Evolutionary conservation across 2,329 filamentous ascomycete genomes (phyloP).

Genomic region (Sporothrix protearum): DNA sequence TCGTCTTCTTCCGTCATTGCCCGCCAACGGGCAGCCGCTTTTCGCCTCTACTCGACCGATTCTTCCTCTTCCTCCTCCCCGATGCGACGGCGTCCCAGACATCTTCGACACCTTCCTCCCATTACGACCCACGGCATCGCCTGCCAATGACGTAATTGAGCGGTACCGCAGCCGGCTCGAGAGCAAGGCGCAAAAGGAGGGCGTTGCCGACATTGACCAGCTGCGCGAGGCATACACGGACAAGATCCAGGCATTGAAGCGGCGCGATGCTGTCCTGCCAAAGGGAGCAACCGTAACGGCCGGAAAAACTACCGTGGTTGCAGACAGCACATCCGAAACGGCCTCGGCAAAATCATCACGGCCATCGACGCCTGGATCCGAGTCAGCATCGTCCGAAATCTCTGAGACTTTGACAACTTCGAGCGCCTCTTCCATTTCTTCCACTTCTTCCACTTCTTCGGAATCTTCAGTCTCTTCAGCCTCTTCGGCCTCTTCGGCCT

Average conservation of each 20-base stretch:
- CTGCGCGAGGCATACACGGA: conserved; percentile 81
- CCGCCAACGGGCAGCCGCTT: neutral
- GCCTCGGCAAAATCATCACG: neutral
- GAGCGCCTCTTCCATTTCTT: neutral
- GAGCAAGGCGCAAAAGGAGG: conserved; percentile 71
- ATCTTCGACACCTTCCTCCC: neutral
- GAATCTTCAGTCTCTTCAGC: no score
- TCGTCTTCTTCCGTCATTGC: neutral
- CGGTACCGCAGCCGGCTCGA: conserved; percentile 86
- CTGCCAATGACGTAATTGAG: conserved; percentile 61
- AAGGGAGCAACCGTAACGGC: neutral
- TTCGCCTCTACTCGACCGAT: conserved; percentile 35
- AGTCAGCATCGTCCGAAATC: neutral
- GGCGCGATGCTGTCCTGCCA: conserved; percentile 56
- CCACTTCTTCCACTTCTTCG: conserved; percentile 2
- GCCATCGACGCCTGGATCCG: neutral
- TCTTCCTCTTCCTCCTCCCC: conserved; percentile 3
- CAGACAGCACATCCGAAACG: neutral
- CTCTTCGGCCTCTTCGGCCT: neutral
- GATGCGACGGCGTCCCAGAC: neutral
- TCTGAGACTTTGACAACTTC: neutral
- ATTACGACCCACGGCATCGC: conserved; percentile 44
- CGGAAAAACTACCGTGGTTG: neutral
- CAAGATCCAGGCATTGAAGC: conserved; percentile 70
- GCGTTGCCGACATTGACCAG: conserved; percentile 66